Conservation (phyloP, 2,329 filamentous ascomycete species). For the Botrytis sinoallii region DNA sequence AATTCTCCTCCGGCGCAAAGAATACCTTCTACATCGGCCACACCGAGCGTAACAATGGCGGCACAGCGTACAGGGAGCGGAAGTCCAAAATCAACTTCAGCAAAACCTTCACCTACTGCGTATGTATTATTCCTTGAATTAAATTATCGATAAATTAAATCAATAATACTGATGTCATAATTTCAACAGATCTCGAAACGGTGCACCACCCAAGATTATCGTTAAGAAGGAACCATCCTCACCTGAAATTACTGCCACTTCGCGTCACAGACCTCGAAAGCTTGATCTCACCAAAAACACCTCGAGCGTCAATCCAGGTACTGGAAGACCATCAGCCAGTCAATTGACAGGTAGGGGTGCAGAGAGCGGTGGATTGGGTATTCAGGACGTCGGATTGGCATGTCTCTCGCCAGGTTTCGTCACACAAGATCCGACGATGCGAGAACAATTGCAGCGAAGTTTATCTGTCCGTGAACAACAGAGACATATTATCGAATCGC, state of each 20-base stretch:
- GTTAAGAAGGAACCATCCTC: slow-evolving; percentile 97
- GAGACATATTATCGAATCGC: slow-evolving; percentile 87
- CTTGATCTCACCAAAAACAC: slow-evolving; percentile 72
- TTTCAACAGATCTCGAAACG: slow-evolving; percentile 50
- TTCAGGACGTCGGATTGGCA: slow-evolving; percentile 90
- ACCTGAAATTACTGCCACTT: slow-evolving; percentile 66
- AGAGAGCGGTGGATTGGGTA: slow-evolving; percentile 67
- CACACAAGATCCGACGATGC: slow-evolving; percentile 94
- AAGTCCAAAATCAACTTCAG: slow-evolving; percentile 49
- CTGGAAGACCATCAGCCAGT: slow-evolving; percentile 65
- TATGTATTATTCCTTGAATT: slow-evolving; percentile 43
- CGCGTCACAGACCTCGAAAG: slow-evolving; percentile 71
- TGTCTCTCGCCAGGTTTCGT: slow-evolving; percentile 95
- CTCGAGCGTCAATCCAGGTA: slow-evolving; percentile 48
- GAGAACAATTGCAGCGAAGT: slow-evolving; percentile 91
- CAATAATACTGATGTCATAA: slow-evolving; percentile 23
- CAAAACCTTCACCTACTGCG: slow-evolving; percentile 59
- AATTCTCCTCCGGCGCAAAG: slow-evolving; percentile 35
- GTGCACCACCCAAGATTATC: slow-evolving; percentile 69
- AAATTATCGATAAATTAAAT: neutral
- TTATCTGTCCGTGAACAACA: slow-evolving; percentile 92
- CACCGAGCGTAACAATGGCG: slow-evolving; percentile 43
- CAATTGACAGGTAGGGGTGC: slow-evolving; percentile 64
- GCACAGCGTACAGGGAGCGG: slow-evolving; percentile 51
- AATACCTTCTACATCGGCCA: slow-evolving; percentile 38